Evolutionary conservation across 2,329 filamentous ascomycete genomes (phyloP).

Genomic region (Arthrobotrys megalospora): DNA sequence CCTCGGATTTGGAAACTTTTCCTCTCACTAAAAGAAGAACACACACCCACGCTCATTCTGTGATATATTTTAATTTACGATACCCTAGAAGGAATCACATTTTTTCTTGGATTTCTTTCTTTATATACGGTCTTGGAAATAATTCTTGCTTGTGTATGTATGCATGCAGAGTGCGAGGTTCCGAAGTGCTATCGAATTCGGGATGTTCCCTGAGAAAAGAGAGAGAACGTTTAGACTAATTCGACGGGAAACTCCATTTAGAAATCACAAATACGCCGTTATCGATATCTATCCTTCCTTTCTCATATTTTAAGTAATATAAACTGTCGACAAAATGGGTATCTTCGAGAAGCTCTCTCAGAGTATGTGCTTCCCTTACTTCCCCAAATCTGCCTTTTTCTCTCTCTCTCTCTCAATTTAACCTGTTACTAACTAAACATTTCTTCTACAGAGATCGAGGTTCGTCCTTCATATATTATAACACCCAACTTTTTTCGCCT

Average conservation of each 20-base stretch:
- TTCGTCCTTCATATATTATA: slow-evolving; percentile 28
- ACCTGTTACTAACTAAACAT: slow-evolving; percentile 42
- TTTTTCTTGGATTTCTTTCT: slow-evolving; percentile 1
- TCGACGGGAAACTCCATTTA: slow-evolving; percentile 38
- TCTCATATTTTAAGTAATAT: slow-evolving; percentile 28
- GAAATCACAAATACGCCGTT: slow-evolving; percentile 23
- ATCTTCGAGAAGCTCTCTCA: slow-evolving; percentile 71
- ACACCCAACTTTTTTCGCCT: background rate
- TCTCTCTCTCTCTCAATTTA: background rate
- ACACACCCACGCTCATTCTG: slow-evolving; percentile 27
- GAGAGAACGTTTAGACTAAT: background rate
- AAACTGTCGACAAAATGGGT: slow-evolving; percentile 69
- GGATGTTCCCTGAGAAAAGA: slow-evolving; percentile 1
- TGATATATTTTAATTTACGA: slow-evolving; percentile 38
- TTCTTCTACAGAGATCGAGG: slow-evolving; percentile 61
- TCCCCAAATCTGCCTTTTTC: background rate
- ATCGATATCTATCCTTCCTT: slow-evolving; percentile 47
- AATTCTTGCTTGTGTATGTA: slow-evolving; percentile 21
- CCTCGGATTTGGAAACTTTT: background rate
- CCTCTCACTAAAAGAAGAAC: slow-evolving; percentile 21
- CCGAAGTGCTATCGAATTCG: slow-evolving; percentile 31
- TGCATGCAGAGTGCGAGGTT: slow-evolving; percentile 3
- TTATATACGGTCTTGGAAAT: background rate
- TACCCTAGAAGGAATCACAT: slow-evolving; percentile 4
- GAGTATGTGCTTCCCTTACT: slow-evolving; percentile 67